Evolutionary conservation across 805 yeast genomes (phyloP), one percentile per base, ranked within the genome.

Genomic region (Clavispora carvajalis): DNA sequence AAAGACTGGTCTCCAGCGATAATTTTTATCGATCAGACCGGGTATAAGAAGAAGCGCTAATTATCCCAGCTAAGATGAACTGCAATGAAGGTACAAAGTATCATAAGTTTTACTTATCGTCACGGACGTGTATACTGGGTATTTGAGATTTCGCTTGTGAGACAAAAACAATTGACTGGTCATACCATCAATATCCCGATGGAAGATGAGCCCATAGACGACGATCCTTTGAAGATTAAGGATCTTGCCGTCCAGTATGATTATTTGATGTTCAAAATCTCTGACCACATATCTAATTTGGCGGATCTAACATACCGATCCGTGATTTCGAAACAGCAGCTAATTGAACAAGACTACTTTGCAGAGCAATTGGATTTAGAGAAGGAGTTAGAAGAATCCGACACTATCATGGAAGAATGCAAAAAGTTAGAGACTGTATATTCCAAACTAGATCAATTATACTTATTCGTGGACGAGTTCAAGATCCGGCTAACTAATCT

Each of bases 211-310:
- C 24, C 3, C 10, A 18, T 12, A 4, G 36, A 31, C 25, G 76
- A 72, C 18, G 90, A 84, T 58, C 87, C 88, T 1, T 61, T 84
- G 19, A 76, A 80, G 10, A 69, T 84, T 13, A 74, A 77, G 49
- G 70, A 74, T 41, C 61, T 85, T 33, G 76, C 85, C 0, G 63
- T 81, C 18, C 74, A 73, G 39, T 83, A 75, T 54, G 91, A 85
- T 51, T 80, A 82, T 49, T 58, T 85, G 29, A 55, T 83, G 55
- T 80, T 67, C 61, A 78, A 76, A 54, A 80, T 85, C 37, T 71
- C 73, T 34, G 85, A 79, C 45, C 70, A 73, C 39, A 70, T 83
- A 6, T 60, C 69, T 17, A 60, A 66, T 2, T 57, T 80, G 18
- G 68, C 78, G 7, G 71, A 74, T 12, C 40, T 38, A n/a, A 64